These are phyloP conservation scores for Mangifera indica DNA, from an alignment of 345 rosid genomes.

Conservation along the genomic window DNA sequence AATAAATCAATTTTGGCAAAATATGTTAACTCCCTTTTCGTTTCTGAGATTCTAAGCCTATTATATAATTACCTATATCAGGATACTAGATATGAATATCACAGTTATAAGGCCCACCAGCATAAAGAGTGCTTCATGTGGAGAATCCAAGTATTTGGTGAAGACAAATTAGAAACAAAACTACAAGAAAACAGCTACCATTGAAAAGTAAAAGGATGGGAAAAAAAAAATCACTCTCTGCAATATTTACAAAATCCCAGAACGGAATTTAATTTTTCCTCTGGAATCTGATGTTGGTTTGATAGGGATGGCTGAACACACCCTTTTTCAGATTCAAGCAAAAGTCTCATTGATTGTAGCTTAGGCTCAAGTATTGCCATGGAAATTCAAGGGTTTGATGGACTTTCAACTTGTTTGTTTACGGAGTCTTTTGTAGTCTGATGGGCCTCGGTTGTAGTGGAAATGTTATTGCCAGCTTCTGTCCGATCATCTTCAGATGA, in stretches of 20 bases:
- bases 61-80: background rate
- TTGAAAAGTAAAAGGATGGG: background rate
- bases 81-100: background rate
- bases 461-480: constrained; percentile 28
- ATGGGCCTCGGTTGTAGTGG: constrained; percentile 25
- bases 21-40: background rate
- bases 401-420: constrained; percentile 52
- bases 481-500: constrained; percentile 26
- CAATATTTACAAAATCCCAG: constrained; percentile 34
- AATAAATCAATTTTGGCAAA: background rate
- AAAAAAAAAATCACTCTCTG: background rate
- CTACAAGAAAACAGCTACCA: constrained; percentile 1
- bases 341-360: background rate
- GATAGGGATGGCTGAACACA: background rate
- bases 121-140: constrained; percentile 2
- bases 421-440: constrained; percentile 29
- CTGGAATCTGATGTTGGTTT: constrained; percentile 7
- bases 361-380: too few relatives aligned
- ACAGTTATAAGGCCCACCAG: background rate
- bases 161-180: constrained; percentile 21
- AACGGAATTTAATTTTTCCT: background rate
- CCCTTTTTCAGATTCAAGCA: constrained; percentile 8
- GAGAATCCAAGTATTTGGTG: background rate
- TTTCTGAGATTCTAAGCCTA: background rate
- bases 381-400: constrained; percentile 53